A percentile compares a stretch with the other conserved stretches of the same genome.
These are phyloP conservation scores for Xylaria venustula DNA, from an alignment of 495 filamentous ascomycete genomes.

Conservation along the genomic window DNA sequence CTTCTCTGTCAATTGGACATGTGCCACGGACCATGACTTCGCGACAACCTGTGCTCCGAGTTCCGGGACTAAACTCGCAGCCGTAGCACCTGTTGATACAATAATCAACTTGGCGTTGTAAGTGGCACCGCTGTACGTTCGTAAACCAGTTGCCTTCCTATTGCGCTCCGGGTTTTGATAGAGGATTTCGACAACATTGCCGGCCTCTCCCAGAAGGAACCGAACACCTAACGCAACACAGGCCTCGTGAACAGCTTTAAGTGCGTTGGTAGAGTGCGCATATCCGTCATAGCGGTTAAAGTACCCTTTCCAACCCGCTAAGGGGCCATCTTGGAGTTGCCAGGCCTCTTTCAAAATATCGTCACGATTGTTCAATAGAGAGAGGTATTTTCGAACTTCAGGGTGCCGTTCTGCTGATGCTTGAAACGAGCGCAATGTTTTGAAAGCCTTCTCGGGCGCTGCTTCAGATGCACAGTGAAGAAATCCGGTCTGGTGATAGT, in stretches of 20 bases:
- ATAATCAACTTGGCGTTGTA: conserved; percentile 17
- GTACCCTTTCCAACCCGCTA: conserved; percentile 56
- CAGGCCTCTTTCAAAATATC: conserved; percentile 43
- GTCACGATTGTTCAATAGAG: conserved; percentile 28
- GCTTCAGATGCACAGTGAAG: conserved; percentile 48
- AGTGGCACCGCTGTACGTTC: conserved; percentile 8
- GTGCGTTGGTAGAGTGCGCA: conserved; percentile 48
- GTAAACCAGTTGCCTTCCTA: conserved; percentile 1
- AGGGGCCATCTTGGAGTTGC: conserved; percentile 41
- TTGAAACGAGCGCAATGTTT: conserved; percentile 12
- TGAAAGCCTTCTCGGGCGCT: conserved; percentile 48
- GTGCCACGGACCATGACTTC: conserved; percentile 52
- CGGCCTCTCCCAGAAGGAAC: conserved; percentile 29
- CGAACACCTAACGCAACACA: conserved; percentile 30
- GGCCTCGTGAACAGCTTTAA: conserved; percentile 24
- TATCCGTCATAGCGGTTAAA: conserved; percentile 55
- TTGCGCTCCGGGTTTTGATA: neutral
- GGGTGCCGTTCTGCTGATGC: conserved; percentile 36
- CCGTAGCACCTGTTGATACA: conserved; percentile 25
- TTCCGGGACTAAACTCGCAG: conserved; percentile 23
- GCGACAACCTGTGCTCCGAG: conserved; percentile 42
- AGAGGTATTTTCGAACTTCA: conserved; percentile 35
- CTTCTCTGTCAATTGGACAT: conserved; percentile 51
- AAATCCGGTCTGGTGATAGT: conserved; percentile 57
- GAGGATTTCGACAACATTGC: neutral